phyloP scores from a whole-genome alignment of 805 yeast genomes.

The Tetrapisispora pingtungensis region DNA sequence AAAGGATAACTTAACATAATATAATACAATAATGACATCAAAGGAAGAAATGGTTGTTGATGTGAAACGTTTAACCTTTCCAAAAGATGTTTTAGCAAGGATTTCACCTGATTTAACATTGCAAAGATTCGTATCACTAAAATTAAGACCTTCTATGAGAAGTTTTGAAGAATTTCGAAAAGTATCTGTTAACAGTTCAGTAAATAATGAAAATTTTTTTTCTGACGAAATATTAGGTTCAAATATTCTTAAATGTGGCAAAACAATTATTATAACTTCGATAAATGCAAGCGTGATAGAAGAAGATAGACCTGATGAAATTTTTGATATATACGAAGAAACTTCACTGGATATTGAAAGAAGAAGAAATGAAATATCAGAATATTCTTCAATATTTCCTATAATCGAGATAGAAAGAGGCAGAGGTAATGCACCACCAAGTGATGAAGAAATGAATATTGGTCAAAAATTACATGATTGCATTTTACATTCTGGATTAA shows the following conservation, averaged over 20 bases:
- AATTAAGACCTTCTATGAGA: constrained; percentile 68
- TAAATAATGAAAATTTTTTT: not conserved
- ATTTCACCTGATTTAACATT: constrained; percentile 79
- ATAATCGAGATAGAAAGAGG: constrained; percentile 73
- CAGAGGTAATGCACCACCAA: constrained; percentile 62
- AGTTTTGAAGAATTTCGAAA: constrained; percentile 62
- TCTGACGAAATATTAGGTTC: constrained; percentile 44
- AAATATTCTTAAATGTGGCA: constrained; percentile 57
- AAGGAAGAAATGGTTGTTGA: constrained; percentile 11
- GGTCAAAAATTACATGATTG: constrained; percentile 57
- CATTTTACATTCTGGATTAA: constrained; percentile 45
- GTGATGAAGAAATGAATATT: constrained; percentile 73
- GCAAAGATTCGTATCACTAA: constrained; percentile 65
- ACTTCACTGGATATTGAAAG: constrained; percentile 18
- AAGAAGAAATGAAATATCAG: constrained; percentile 34
- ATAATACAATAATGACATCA: not conserved
- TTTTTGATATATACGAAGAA: constrained; percentile 29
- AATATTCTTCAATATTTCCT: constrained; percentile 45
- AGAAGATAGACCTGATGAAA: constrained; percentile 36
- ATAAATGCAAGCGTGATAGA: constrained; percentile 60
- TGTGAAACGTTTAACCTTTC: constrained; percentile 48
- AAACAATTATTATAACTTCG: constrained; percentile 63
- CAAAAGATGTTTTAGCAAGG: constrained; percentile 75
- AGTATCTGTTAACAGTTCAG: constrained; percentile 31
- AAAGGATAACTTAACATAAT: too few species aligned